These are phyloP conservation scores for Scleromitrula shiraiana DNA, from an alignment of 2,329 filamentous ascomycete species.

Conservation along the genomic window DNA sequence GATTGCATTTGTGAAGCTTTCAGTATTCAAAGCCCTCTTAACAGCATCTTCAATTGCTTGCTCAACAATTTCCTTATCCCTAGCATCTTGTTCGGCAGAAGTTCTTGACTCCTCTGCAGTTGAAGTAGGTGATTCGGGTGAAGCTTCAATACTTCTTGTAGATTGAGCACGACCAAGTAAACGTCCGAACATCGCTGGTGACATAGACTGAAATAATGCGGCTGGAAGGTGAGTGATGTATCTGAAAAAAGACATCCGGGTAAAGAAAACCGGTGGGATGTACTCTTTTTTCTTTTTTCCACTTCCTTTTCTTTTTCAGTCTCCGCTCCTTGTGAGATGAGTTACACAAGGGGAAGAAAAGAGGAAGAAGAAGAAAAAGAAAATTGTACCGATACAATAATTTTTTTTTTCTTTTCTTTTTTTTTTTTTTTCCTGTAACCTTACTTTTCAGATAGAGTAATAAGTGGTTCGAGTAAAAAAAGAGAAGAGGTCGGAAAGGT, in stretches of 20 bases:
- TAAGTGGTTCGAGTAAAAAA: no score
- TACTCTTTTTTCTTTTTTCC: constrained; percentile 2
- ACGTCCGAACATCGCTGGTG: constrained; percentile 8
- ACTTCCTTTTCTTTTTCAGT: constrained; percentile 1
- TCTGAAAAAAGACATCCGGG: constrained; percentile 13
- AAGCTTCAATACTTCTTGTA: constrained; percentile 8
- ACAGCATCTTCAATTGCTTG: constrained; percentile 23
- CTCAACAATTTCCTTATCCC: constrained; percentile 19
- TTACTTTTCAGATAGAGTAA: no score
- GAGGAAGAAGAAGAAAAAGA: not conserved
- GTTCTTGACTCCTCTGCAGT: constrained; percentile 1
- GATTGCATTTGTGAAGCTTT: constrained; percentile 24
- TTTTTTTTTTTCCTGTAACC: no score
- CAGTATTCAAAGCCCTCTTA: constrained; percentile 19
- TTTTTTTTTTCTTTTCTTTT: not conserved
- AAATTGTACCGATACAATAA: not conserved
- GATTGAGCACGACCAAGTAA: constrained; percentile 8
- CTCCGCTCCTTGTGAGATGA: constrained; percentile 7
- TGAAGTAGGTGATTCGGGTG: not conserved
- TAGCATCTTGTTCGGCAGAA: constrained; percentile 12
- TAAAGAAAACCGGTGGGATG: constrained; percentile 6
- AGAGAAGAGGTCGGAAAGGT: no score
- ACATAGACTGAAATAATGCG: constrained; percentile 7
- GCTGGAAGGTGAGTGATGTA: constrained; percentile 9
- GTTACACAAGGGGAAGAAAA: constrained; percentile 2